These are phyloP conservation scores for Xylariaceae sp. DNA, from an alignment of 2,329 filamentous ascomycete genomes.

Conservation along the genomic window DNA sequence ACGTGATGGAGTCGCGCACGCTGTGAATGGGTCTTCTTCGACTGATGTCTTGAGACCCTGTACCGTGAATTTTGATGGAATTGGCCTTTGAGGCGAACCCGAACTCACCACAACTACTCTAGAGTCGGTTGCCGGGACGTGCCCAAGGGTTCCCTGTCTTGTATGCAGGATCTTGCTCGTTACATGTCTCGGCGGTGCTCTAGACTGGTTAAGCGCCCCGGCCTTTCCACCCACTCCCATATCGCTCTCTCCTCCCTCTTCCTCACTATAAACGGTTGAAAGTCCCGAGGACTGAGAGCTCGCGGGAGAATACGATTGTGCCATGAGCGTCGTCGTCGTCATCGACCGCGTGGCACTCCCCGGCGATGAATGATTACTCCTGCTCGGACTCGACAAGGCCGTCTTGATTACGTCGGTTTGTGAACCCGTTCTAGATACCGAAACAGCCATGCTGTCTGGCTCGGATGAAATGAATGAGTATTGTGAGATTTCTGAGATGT, in stretches of 20 bases:
- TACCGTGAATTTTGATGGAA: conserved; percentile 14
- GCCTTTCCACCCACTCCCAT: conserved; percentile 12
- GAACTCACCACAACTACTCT: not conserved
- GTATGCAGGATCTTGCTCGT: not conserved
- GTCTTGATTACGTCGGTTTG: conserved; percentile 32
- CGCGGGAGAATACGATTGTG: conserved; percentile 24
- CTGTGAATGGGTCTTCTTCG: conserved; percentile 27
- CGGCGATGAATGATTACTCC: no score
- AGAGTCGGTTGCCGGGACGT: not conserved
- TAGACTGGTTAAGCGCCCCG: conserved; percentile 8
- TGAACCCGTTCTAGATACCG: conserved; percentile 31
- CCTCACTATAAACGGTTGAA: conserved; percentile 55
- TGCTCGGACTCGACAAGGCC: conserved; percentile 43
- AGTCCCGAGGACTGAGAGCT: conserved; percentile 50
- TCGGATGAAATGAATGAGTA: conserved; percentile 34
- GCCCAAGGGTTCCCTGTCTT: conserved; percentile 13
- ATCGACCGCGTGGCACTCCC: not conserved
- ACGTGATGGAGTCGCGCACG: conserved; percentile 10
- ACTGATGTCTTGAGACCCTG: conserved; percentile 11
- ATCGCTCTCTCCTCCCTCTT: conserved; percentile 34
- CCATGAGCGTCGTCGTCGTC: not conserved
- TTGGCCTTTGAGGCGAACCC: not conserved
- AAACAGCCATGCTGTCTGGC: conserved; percentile 39
- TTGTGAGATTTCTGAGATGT: conserved; percentile 33
- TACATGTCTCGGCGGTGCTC: no score